phyloP scores from a whole-genome alignment of 225 moss, liverwort and hornwort genomes.

The Ulota crispa region DNA sequence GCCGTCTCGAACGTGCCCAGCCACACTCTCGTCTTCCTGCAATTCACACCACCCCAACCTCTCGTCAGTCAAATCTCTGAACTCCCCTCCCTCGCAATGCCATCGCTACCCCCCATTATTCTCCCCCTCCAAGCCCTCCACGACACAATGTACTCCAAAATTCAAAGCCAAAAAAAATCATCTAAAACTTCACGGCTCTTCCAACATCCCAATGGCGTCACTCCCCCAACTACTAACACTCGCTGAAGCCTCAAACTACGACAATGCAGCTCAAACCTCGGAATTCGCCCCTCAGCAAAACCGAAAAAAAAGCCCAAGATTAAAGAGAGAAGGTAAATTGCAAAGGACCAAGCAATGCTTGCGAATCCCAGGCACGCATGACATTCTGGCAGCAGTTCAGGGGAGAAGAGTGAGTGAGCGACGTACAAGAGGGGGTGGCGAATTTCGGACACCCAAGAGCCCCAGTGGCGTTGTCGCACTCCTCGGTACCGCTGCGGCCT shows the following conservation, averaged over 20 bases:
- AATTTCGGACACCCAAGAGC: slow-evolving; percentile 67
- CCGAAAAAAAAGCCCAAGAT: not conserved
- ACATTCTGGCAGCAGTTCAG: not conserved
- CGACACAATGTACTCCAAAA: too few species aligned
- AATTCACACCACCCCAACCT: not conserved
- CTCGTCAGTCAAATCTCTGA: not conserved
- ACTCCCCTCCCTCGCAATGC: not conserved
- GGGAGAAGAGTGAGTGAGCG: not conserved
- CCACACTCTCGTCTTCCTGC: slow-evolving; percentile 67
- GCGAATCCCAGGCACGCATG: not conserved
- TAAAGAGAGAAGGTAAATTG: not conserved
- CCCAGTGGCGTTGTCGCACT: slow-evolving; percentile 64
- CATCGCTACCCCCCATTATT: not conserved
- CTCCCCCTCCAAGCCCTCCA: too few species aligned
- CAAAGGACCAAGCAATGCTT: not conserved
- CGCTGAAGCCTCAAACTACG: not conserved
- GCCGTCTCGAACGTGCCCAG: slow-evolving; percentile 64
- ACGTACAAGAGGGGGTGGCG: slow-evolving; percentile 66
- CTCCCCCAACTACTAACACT: not conserved
- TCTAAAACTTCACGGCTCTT: not conserved
- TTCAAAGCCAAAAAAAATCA: not conserved
- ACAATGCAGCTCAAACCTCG: slow-evolving; percentile 5
- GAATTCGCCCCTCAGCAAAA: not conserved
- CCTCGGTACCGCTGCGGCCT: slow-evolving; percentile 56
- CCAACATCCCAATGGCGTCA: not conserved